Conservation (phyloP, 2,329 filamentous ascomycete species). For the Dothistroma pini region DNA sequence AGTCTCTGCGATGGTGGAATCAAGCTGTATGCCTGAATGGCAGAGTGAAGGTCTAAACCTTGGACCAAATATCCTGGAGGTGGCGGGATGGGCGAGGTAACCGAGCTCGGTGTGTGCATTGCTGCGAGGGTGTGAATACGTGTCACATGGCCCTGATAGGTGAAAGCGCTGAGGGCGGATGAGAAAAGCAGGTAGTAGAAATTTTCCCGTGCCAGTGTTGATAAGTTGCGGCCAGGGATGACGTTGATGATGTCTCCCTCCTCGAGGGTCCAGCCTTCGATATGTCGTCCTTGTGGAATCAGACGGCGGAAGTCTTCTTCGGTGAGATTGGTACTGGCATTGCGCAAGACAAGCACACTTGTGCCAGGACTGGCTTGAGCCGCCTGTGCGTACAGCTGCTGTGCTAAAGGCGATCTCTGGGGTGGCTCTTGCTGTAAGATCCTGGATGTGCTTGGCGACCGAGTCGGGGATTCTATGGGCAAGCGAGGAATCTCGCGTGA, state of each 20-base stretch:
- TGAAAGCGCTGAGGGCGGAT: slow-evolving; percentile 53
- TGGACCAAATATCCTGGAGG: slow-evolving; percentile 43
- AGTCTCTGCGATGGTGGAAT: slow-evolving; percentile 41
- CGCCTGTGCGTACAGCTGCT: slow-evolving; percentile 13
- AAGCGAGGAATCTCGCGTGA: slow-evolving; percentile 36
- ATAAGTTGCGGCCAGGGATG: slow-evolving; percentile 61
- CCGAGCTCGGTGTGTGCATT: slow-evolving; percentile 40
- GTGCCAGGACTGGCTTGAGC: slow-evolving; percentile 27
- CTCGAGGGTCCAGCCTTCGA: slow-evolving; percentile 60
- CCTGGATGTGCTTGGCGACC: not conserved
- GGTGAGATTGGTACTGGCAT: slow-evolving; percentile 57
- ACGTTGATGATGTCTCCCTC: slow-evolving; percentile 54
- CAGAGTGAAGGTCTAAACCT: slow-evolving; percentile 45
- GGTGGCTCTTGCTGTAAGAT: slow-evolving; percentile 3
- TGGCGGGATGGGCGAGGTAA: slow-evolving; percentile 43
- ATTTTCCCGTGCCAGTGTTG: slow-evolving; percentile 60
- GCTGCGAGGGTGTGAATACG: slow-evolving; percentile 50
- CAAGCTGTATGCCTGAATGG: slow-evolving; percentile 49
- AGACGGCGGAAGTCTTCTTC: slow-evolving; percentile 70
- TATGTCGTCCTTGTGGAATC: slow-evolving; percentile 57
- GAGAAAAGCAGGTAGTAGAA: slow-evolving; percentile 69
- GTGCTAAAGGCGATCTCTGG: slow-evolving; percentile 22
- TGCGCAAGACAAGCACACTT: slow-evolving; percentile 54
- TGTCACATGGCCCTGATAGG: slow-evolving; percentile 56
- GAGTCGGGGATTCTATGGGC: slow-evolving; percentile 21